phyloP scores from a whole-genome alignment of 2,329 filamentous ascomycete genomes.

The Aspergillus jensenii region DNA sequence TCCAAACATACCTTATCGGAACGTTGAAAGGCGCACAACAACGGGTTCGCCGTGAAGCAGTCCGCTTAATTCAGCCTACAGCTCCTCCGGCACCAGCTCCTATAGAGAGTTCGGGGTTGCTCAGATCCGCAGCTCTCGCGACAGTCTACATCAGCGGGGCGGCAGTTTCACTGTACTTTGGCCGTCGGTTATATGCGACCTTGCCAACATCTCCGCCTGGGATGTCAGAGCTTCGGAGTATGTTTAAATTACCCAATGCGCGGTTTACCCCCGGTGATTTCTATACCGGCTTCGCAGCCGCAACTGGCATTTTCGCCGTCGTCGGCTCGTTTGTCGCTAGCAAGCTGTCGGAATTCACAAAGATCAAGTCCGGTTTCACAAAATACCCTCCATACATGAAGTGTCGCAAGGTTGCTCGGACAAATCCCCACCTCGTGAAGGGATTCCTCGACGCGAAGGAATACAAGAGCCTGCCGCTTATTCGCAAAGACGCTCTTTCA shows the following conservation, averaged over 20 bases:
- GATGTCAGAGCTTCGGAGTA: background rate
- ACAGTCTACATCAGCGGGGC: background rate
- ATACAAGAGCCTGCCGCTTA: slow-evolving; percentile 50
- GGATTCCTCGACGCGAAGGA: slow-evolving; percentile 53
- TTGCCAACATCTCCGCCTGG: background rate
- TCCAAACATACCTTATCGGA: slow-evolving; percentile 40
- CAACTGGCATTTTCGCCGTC: background rate
- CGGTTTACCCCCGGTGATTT: background rate
- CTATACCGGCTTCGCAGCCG: background rate
- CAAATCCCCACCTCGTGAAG: slow-evolving; percentile 40
- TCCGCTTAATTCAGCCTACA: slow-evolving; percentile 12
- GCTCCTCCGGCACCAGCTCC: background rate
- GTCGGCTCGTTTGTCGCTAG: slow-evolving; percentile 14
- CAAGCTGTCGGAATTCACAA: slow-evolving; percentile 20
- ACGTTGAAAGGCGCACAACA: slow-evolving; percentile 27
- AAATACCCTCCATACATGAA: slow-evolving; percentile 42
- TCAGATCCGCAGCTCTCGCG: background rate
- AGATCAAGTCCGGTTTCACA: slow-evolving; percentile 27
- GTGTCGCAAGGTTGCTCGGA: slow-evolving; percentile 36
- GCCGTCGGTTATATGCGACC: background rate
- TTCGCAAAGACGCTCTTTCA: slow-evolving; percentile 23
- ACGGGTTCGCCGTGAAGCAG: slow-evolving; percentile 16
- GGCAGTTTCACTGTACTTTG: background rate
- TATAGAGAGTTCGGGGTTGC: background rate
- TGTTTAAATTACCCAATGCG: background rate